phyloP scores from a whole-genome alignment of 2,329 filamentous ascomycete genomes.

The Colletotrichum sojae region DNA sequence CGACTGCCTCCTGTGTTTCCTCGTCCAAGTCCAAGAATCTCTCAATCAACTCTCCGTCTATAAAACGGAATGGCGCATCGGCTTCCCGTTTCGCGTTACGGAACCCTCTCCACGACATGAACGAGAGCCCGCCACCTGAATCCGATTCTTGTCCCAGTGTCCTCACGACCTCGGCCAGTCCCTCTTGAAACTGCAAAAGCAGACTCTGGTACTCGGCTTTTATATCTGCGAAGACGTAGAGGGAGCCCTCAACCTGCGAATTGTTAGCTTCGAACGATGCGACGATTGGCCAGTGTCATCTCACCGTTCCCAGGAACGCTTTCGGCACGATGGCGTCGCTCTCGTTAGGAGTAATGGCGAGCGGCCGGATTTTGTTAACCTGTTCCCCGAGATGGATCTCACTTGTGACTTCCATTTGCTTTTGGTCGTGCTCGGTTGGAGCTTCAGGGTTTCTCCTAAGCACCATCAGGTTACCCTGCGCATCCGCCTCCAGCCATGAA shows the following conservation, averaged over 20 bases:
- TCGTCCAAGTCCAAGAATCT: constrained; percentile 81
- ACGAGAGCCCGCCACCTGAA: constrained; percentile 53
- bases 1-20: constrained; percentile 66
- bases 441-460: constrained; percentile 81
- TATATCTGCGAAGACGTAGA: constrained; percentile 91
- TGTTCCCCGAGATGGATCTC: constrained; percentile 93
- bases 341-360: constrained; percentile 76
- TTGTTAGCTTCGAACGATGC: constrained; percentile 40
- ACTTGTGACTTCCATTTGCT: constrained; percentile 78
- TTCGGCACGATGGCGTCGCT: constrained; percentile 81
- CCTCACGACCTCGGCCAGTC: constrained; percentile 75
- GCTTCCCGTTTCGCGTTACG: constrained; percentile 78
- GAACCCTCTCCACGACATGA: constrained; percentile 86
- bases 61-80: constrained; percentile 85
- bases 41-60: constrained; percentile 94
- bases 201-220: constrained; percentile 80
- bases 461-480: constrained; percentile 88
- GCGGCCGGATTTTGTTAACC: constrained; percentile 87
- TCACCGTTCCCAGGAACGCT: constrained; percentile 91
- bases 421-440: constrained; percentile 80
- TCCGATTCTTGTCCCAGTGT: constrained; percentile 78
- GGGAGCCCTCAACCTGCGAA: constrained; percentile 85
- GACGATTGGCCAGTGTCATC: constrained; percentile 47
- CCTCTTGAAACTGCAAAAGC: constrained; percentile 84
- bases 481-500: constrained; percentile 86